Conservation (phyloP, 306 rosid genomes). For the Gynostemma pentaphyllum region DNA sequence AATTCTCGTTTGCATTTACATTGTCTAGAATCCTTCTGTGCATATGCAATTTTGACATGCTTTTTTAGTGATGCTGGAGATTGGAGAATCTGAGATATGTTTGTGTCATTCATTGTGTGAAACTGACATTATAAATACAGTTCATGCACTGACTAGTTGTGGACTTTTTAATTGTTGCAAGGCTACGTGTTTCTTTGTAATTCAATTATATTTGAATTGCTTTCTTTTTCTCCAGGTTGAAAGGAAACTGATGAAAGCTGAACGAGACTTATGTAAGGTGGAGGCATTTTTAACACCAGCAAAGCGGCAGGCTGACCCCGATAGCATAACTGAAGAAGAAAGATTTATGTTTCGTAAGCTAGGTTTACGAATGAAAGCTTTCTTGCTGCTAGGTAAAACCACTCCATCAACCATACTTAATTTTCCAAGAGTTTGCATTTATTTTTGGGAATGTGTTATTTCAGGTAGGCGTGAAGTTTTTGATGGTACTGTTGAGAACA, state of each 20-base stretch:
- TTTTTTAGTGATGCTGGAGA: neutral
- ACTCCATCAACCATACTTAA: conserved; percentile 10
- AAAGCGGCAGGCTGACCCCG: conserved; percentile 54
- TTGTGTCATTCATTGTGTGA: neutral
- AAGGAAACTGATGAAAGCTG: conserved; percentile 62
- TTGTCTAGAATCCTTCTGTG: neutral
- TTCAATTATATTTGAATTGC: conserved; percentile 12
- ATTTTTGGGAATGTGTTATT: conserved; percentile 21
- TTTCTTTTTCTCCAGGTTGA: conserved; percentile 52
- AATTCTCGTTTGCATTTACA: neutral
- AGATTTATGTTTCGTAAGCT: conserved; percentile 97
- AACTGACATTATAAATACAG: neutral
- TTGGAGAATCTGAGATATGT: neutral
- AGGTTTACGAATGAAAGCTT: conserved; percentile 95
- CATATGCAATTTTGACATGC: neutral
- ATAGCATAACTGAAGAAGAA: conserved; percentile 91
- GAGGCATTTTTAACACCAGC: conserved; percentile 65
- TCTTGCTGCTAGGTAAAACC: conserved; percentile 80
- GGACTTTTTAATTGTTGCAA: neutral
- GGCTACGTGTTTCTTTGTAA: too few relatives aligned
- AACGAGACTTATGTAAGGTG: conserved; percentile 62
- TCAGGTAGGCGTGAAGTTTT: conserved; percentile 97
- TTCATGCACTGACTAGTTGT: neutral
- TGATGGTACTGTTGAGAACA: conserved; percentile 94
- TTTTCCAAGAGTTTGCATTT: neutral